Percentiles rank a stretch among this genome's conserved stretches.
phyloP scores from a whole-genome alignment of 192 early-diverging fungal species.

The Backusella psychrophila region DNA sequence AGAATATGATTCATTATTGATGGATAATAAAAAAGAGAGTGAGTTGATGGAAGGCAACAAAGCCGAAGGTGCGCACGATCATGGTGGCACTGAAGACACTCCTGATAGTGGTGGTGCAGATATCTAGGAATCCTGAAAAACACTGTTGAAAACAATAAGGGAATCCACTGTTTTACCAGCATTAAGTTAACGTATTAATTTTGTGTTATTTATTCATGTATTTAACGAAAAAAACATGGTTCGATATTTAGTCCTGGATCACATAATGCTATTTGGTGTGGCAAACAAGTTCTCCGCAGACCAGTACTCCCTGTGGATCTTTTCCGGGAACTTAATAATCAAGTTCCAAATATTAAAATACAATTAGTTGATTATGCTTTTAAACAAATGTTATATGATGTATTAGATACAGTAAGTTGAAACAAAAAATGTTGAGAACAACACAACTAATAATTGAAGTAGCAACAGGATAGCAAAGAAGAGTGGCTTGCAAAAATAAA shows the following conservation, averaged over 20 bases:
- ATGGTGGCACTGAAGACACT: no score
- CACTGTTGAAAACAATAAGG: not conserved
- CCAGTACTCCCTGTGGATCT: slow-evolving; percentile 6
- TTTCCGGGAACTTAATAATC: slow-evolving; percentile 10
- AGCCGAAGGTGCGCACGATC: no score
- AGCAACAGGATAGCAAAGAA: slow-evolving; percentile 8
- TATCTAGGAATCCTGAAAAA: no score
- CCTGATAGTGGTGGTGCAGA: no score
- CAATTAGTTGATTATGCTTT: slow-evolving; percentile 11
- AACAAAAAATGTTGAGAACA: slow-evolving; percentile 10
- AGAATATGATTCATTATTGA: no score
- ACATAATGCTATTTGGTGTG: slow-evolving; percentile 17
- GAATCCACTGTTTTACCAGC: slow-evolving; percentile 12
- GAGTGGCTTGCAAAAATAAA: slow-evolving; percentile 8
- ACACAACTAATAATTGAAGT: slow-evolving; percentile 12
- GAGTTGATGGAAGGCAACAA: no score
- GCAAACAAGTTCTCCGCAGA: slow-evolving; percentile 15
- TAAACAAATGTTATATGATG: slow-evolving; percentile 1
- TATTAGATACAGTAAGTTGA: slow-evolving; percentile 22
- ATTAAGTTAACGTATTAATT: slow-evolving; percentile 9
- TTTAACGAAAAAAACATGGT: slow-evolving; percentile 10
- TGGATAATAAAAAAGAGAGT: no score
- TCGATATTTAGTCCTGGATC: slow-evolving; percentile 11
- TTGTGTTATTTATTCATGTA: slow-evolving; percentile 11
- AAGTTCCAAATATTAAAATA: slow-evolving; percentile 14